phyloP scores from a whole-genome alignment of 2,329 filamentous ascomycete species.

The Cordyceps farinosa region DNA sequence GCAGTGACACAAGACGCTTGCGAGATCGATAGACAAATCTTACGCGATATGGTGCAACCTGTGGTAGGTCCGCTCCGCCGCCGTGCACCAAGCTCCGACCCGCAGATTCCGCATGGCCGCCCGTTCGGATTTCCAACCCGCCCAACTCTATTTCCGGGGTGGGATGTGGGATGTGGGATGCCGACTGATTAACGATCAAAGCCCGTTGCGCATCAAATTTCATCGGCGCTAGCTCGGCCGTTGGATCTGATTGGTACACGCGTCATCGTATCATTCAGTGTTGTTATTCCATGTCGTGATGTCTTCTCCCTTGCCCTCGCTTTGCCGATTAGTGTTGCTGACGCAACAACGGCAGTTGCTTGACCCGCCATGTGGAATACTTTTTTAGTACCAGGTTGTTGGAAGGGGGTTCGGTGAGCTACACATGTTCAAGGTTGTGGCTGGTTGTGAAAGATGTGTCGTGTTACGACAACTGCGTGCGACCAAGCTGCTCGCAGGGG shows the following conservation, averaged over 20 bases:
- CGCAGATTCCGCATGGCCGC: not conserved
- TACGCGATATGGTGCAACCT: not conserved
- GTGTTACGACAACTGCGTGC: too few species aligned
- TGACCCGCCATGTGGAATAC: not conserved
- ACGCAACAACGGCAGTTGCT: not conserved
- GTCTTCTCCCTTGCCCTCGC: too few species aligned
- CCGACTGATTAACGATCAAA: conserved; percentile 2
- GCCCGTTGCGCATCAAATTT: too few species aligned
- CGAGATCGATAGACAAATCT: not conserved
- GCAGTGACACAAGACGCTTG: not conserved
- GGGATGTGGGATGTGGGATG: not conserved
- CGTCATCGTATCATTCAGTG: not conserved
- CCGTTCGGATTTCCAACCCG: not conserved
- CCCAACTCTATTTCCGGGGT: not conserved
- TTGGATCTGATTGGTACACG: not conserved
- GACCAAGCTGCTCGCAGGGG: too few species aligned
- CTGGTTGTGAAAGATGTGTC: not conserved
- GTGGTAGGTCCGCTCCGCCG: not conserved
- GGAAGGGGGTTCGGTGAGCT: too few species aligned
- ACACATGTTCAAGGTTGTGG: not conserved
- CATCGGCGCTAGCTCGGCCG: not conserved
- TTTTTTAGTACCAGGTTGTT: too few species aligned
- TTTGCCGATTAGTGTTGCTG: not conserved
- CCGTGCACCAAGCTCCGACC: not conserved
- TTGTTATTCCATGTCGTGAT: not conserved